Base-by-base conservation (phyloP, 768 basidiomycete species). In the Naganishia randhawae region DNA sequence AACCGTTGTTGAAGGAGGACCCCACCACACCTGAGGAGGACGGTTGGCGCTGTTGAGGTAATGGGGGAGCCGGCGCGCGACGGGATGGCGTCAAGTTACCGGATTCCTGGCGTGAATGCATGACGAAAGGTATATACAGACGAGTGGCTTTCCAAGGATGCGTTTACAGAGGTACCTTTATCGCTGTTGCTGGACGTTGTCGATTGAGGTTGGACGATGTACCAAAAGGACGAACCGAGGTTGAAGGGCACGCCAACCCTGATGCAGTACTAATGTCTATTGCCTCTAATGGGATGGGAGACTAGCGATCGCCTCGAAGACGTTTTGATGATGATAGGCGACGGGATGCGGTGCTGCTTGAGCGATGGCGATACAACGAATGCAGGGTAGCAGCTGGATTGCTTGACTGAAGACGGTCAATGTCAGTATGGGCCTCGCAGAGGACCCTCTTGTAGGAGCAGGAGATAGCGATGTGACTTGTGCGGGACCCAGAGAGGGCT, bases 11-110 rank as follows among this genome's bases (percentile, higher is more conserved):
- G 27, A 61, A 41, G 16, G 37, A n/a, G 25, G 57, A n/a, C 7
- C 57, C 57, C 1, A 10, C 16, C 22, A 25, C 57, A 39, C 39
- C 37, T 53, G 7, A 31, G 22, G 33, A 61, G n/a, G 57, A 61
- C 1, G 57, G 57, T 61, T 61, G 57, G 41, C 57, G 57, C 37
- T 61, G 57, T 41, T 61, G 57, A 29, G 41, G 57, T n/a, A 39
- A 39, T 42, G 57, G 57, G 8, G 57, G 57, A 13, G 33, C 57
- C 27, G 66, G 66, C 10, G 66, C 66, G 13, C 66, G 52, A 50
- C 66, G 39, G 37, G 66, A 67, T 48, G 66, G 66, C 27, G 66
- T 67, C 53, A 67, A 41, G 27, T 53, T 66, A 51, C 35, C 35
- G 11, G 52, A 53, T 7, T 67, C 66, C 29, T 57, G 66, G 31